Evolutionary conservation across 169 alveolate species (phyloP), one percentile per base, ranked within the genome.

Genomic region (Plasmodium vivax): DNA sequence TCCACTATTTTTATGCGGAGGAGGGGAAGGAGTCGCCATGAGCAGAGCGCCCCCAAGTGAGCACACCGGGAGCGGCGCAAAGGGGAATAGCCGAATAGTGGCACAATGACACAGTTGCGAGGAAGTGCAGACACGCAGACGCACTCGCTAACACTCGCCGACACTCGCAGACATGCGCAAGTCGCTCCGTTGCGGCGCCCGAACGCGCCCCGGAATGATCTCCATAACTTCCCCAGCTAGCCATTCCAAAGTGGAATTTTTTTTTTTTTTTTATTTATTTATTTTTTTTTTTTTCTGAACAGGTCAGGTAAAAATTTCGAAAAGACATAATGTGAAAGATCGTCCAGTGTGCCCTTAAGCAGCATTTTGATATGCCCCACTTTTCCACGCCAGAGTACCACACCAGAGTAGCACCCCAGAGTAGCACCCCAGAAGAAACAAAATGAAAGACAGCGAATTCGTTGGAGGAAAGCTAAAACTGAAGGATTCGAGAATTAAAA

Each of bases 371-470:
- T 51, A 14, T 51, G 19, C 23, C 62, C 62, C 62, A 51, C 62
- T 14, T 51, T 51, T 51, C 23, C 62, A 51, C 23, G 12, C n/a
- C n/a, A n/a, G n/a, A n/a, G n/a, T n/a, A n/a, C n/a, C n/a, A n/a
- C n/a, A n/a, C n/a, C n/a, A n/a, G n/a, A n/a, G n/a, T n/a, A n/a
- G n/a, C n/a, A n/a, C n/a, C n/a, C 3, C 14, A 51, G 62, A 51
- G 62, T 51, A 51, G 23, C 19, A 51, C 62, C 68, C 36, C 36
- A 45, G 14, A 36, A 36, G 43, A 34, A 75, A 16, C 19, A 87
- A 71, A 10, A 87, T 87, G 93, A 87, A 87, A 87, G 93, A 87
- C 83, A 75, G 54, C 72, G 93, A 87, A 87, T 87, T 87, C 47
- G 74, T 87, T 87, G 93, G 93, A 23, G 93, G 93, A n/a, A 74